These are phyloP conservation scores for Acorus gramineus DNA, from an alignment of 106 monocot species.

Conservation along the genomic window DNA sequence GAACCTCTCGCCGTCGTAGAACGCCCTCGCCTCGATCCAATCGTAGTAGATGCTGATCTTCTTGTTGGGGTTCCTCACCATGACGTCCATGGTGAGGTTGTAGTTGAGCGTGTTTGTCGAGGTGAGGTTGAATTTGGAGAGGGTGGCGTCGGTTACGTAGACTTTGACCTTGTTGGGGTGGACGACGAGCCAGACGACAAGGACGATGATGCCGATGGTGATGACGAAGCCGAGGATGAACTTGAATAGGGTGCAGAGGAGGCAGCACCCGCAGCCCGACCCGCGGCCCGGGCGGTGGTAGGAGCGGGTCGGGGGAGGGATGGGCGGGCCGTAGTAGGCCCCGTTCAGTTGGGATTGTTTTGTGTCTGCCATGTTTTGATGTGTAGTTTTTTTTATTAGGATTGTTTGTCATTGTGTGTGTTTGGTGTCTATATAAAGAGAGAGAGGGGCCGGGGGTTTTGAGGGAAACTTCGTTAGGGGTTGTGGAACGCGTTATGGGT, in stretches of 20 bases:
- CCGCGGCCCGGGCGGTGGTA: too few species aligned
- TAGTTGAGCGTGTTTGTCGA: background rate
- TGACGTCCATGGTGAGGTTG: constrained; percentile 10
- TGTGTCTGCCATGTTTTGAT: too few species aligned
- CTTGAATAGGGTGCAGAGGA: background rate
- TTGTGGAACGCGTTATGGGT: too few species aligned
- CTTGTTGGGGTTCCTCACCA: constrained; percentile 12
- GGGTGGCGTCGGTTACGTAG: constrained; percentile 27
- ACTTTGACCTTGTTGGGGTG: constrained; percentile 46
- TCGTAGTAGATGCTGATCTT: constrained; percentile 13
- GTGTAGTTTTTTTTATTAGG: too few species aligned
- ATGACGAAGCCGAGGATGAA: constrained; percentile 22
- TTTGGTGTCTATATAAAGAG: too few species aligned
- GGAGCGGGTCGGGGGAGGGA: too few species aligned
- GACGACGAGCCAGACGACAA: constrained; percentile 60
- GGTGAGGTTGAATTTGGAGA: constrained; percentile 43
- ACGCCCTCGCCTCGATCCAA: constrained; percentile 2
- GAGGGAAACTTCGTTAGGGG: too few species aligned
- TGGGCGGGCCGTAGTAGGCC: too few species aligned
- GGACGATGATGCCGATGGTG: constrained; percentile 37
- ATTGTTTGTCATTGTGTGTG: too few species aligned
- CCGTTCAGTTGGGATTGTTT: too few species aligned
- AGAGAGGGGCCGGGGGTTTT: too few species aligned
- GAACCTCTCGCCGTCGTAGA: constrained; percentile 9
- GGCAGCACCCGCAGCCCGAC: too few species aligned